These are phyloP conservation scores for Immersiella caudata DNA, from an alignment of 495 filamentous ascomycete species.

Conservation along the genomic window DNA sequence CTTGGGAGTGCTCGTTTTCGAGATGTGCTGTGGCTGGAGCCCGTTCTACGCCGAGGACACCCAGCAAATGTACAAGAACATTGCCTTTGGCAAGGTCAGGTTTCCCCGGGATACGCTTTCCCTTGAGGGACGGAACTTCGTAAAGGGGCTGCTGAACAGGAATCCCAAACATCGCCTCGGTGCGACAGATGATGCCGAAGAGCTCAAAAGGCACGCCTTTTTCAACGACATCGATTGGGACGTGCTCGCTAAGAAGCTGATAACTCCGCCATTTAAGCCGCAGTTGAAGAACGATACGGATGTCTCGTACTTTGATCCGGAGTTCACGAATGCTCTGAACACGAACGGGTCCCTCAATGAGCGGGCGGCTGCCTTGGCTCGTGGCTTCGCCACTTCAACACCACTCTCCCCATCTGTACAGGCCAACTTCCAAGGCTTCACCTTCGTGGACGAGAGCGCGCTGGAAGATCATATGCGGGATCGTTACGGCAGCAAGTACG, in stretches of 20 bases:
- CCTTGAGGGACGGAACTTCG: constrained; percentile 92
- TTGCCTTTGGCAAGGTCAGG: constrained; percentile 95
- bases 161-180: constrained; percentile 96
- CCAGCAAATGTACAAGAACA: constrained; percentile 99
- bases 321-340: constrained; percentile 94
- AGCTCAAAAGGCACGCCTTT: constrained; percentile 92
- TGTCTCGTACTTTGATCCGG: constrained; percentile 97
- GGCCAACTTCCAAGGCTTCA: constrained; percentile 97
- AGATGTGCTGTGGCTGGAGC: constrained; percentile 99
- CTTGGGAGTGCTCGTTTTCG: constrained; percentile 93
- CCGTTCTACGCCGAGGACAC: constrained; percentile 99
- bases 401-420: constrained; percentile 93
- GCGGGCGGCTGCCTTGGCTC: constrained; percentile 77
- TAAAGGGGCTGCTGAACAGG: constrained; percentile 94
- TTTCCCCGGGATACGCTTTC: constrained; percentile 95
- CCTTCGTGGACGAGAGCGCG: constrained; percentile 95
- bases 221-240: constrained; percentile 94
- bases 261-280: constrained; percentile 97
- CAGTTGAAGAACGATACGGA: constrained; percentile 93
- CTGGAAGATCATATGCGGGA: constrained; percentile 85
- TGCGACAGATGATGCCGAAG: constrained; percentile 87
- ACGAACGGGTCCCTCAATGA: constrained; percentile 84
- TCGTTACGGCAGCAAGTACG: constrained; percentile 65
- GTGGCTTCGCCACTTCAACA: constrained; percentile 77
- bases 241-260: constrained; percentile 79